A percentile compares a stretch with the other conserved stretches of the same genome.
Conservation (phyloP, 106 monocot genomes). For the Dactylorhiza incarnata region DNA sequence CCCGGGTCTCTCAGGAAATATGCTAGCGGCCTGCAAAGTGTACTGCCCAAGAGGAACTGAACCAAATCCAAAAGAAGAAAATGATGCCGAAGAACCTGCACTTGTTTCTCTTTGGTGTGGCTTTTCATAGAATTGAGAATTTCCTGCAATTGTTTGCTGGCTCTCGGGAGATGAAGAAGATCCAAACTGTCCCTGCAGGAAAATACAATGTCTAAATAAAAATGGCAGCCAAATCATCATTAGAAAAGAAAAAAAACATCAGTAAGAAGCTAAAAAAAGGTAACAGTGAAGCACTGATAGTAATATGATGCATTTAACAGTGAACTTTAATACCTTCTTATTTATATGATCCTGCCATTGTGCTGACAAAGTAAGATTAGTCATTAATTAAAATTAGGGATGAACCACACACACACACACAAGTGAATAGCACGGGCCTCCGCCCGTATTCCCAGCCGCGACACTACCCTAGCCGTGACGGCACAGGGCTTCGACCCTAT, state of each 20-base stretch:
- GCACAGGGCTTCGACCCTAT: too few species aligned
- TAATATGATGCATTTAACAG: not conserved
- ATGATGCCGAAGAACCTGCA: conserved; percentile 43
- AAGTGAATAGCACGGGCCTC: too few species aligned
- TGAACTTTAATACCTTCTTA: not conserved
- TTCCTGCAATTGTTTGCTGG: conserved; percentile 43
- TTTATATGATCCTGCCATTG: not conserved
- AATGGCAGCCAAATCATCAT: not conserved
- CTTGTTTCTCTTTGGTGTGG: conserved; percentile 48
- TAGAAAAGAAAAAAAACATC: not conserved
- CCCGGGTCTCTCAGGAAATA: conserved; percentile 92
- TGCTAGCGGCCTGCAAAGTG: conserved; percentile 56
- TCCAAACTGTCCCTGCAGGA: conserved; percentile 58
- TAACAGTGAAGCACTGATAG: not conserved
- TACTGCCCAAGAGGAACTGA: conserved; percentile 58
- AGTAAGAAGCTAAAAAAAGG: not conserved
- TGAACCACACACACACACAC: too few species aligned
- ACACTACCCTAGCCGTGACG: too few species aligned
- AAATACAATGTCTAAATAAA: not conserved
- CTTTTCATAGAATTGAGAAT: conserved; percentile 40
- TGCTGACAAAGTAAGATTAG: not conserved
- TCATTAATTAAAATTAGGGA: not conserved
- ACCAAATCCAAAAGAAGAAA: conserved; percentile 51
- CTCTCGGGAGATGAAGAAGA: conserved; percentile 65
- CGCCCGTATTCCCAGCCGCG: too few species aligned